phyloP scores from a whole-genome alignment of 345 rosid species.

The Eucalyptus camaldulensis region DNA sequence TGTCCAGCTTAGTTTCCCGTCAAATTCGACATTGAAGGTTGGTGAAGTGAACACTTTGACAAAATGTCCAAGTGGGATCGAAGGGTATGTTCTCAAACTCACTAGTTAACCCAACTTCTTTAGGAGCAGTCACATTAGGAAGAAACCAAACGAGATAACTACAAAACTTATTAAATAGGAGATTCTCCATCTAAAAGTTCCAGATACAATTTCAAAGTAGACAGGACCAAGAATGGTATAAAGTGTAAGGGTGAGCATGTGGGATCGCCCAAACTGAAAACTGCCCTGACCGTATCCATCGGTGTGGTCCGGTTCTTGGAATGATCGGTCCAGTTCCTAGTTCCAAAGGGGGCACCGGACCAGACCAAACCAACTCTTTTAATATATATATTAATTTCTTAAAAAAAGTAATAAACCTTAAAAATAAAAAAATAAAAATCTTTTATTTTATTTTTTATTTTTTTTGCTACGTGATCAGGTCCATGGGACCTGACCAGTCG shows the following conservation, averaged over 20 bases:
- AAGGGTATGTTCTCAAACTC: neutral
- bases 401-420: neutral
- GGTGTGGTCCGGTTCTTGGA: accelerated
- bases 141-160: neutral
- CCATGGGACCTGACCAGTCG: accelerated
- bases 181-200: neutral
- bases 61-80: neutral
- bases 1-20: neutral
- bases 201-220: neutral
- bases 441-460: too few species aligned
- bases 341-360: accelerated
- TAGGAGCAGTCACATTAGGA: neutral
- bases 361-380: neutral
- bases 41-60: neutral
- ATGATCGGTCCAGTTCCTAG: accelerated
- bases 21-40: neutral
- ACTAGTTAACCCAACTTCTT: neutral
- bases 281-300: accelerated
- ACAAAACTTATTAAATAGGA: neutral
- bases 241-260: neutral
- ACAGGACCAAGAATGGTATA: neutral
- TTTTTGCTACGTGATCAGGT: neutral
- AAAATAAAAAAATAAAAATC: too few species aligned
- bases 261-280: accelerated
- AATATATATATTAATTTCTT: too few species aligned